phyloP scores from a whole-genome alignment of 768 basidiomycete species.

The Tulasnella calospora region DNA sequence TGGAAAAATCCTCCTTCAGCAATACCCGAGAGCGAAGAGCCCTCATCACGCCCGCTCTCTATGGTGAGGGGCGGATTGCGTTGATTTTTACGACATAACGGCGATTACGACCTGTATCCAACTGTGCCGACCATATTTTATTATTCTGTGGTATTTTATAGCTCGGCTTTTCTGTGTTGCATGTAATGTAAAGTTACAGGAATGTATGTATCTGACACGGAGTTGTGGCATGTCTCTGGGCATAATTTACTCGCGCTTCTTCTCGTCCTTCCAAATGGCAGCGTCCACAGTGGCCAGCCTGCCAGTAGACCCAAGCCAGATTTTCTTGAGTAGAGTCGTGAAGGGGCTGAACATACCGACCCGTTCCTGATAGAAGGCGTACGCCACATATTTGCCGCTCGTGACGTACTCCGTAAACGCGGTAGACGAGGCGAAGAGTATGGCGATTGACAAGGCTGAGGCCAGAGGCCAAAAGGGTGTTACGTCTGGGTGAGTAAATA shows the following conservation, averaged over 20 bases:
- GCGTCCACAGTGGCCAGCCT: constrained; percentile 40
- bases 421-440: constrained; percentile 75
- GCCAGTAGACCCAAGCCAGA: constrained; percentile 40
- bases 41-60: background rate
- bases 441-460: constrained; percentile 58
- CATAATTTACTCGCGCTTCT: background rate
- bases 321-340: constrained; percentile 45
- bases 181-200: background rate
- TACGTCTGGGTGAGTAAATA: constrained; percentile 31
- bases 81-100: background rate
- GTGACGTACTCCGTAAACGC: constrained; percentile 77
- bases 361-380: constrained; percentile 65
- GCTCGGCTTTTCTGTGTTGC: background rate
- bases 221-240: background rate
- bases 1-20: background rate
- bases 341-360: constrained; percentile 74
- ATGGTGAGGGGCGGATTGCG: background rate
- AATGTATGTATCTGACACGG: background rate
- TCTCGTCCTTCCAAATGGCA: constrained; percentile 41
- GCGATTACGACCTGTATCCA: background rate
- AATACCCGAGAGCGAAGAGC: background rate
- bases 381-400: constrained; percentile 65
- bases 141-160: background rate
- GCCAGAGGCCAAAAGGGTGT: constrained; percentile 41
- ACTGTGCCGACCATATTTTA: background rate